These are phyloP conservation scores for Clarireedia sp. DNA, from an alignment of 2,329 filamentous ascomycete genomes.

Conservation along the genomic window DNA sequence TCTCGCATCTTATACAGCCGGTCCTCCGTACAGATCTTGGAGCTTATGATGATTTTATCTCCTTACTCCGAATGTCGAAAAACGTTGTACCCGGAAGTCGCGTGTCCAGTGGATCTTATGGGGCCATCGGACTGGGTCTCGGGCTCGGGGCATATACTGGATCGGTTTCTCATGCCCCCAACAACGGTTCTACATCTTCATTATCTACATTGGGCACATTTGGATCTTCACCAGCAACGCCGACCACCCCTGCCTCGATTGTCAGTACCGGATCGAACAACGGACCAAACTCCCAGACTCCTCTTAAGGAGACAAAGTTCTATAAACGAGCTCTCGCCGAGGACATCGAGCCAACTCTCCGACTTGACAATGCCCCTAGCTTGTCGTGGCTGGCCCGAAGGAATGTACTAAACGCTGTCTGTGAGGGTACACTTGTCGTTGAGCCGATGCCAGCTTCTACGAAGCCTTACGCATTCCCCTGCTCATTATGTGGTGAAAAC, in stretches of 20 bases:
- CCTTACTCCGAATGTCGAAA: slow-evolving; percentile 62
- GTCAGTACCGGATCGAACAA: slow-evolving; percentile 37
- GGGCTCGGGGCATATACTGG: slow-evolving; percentile 40
- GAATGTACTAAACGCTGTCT: slow-evolving; percentile 73
- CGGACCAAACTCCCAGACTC: slow-evolving; percentile 39
- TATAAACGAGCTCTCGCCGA: slow-evolving; percentile 85
- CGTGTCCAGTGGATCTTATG: slow-evolving; percentile 63
- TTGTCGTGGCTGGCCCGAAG: slow-evolving; percentile 90
- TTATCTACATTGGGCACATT: slow-evolving; percentile 43
- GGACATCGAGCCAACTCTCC: slow-evolving; percentile 89
- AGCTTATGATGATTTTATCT: slow-evolving; percentile 78
- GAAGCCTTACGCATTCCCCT: slow-evolving; percentile 40
- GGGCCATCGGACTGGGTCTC: slow-evolving; percentile 41
- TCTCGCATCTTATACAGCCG: slow-evolving; percentile 75
- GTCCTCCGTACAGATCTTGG: slow-evolving; percentile 74
- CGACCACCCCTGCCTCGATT: slow-evolving; percentile 48
- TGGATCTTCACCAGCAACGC: slow-evolving; percentile 49
- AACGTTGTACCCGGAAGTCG: slow-evolving; percentile 49
- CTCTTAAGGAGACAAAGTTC: slow-evolving; percentile 84
- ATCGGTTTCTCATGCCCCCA: slow-evolving; percentile 33
- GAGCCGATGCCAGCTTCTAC: slow-evolving; percentile 67
- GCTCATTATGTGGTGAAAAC: slow-evolving; percentile 81
- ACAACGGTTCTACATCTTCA: slow-evolving; percentile 54
- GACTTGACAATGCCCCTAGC: slow-evolving; percentile 81
- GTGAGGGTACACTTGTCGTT: slow-evolving; percentile 78